Base-by-base conservation (phyloP, 495 filamentous ascomycete genomes). In the Penicillium paxilli region DNA sequence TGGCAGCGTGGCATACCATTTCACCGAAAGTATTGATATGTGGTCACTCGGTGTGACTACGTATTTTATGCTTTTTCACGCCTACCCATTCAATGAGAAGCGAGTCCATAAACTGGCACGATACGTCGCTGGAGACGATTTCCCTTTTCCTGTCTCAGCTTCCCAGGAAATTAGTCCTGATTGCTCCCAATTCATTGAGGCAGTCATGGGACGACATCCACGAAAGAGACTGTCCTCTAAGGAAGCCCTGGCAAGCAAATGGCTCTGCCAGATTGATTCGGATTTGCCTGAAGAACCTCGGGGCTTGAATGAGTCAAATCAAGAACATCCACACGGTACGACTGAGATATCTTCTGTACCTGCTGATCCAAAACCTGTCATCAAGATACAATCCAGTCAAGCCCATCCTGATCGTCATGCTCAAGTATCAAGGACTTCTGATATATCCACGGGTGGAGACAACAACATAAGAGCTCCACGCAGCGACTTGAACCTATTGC, bases 1-100 rank as follows among this genome's bases (percentile, higher is more conserved):
- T 4, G 4, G 3, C 10, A 44, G 32, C 22, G 2, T 26, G 19
- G 19, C 40, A 7, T 17, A 16, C 9, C 10, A 14, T 28, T 47
- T 44, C 20, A 46, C 51, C 12, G 41, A 46, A 30, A 53, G 44
- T n/a, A 28, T 53, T 21, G 51, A 53, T 20, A 53, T 53, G 16
- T 53, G 51, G 51, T 28, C 51, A 3, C 28, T 53, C 20, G 51
- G 51, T 16, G 42, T 47, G 16, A 53, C 44, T 1, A 32, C 35
- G 1, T 53, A 32, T 32, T 40, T 46, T 10, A 46, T 53, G 41
- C 12, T 53, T 16, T 53, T 53, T 17, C 12, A 53, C 22, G 14
- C 24, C 1, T 53, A 37, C 32, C 51, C 51, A 37, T 53, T 53
- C 40, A 22, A 6, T 19, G 19, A 22, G 2, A 20, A 21, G 19